A percentile compares a stretch with the other conserved stretches of the same genome.
These are phyloP conservation scores for Erythrobasidium hasegawianum DNA, from an alignment of 1,284 basidiomycete species.

Conservation along the genomic window DNA sequence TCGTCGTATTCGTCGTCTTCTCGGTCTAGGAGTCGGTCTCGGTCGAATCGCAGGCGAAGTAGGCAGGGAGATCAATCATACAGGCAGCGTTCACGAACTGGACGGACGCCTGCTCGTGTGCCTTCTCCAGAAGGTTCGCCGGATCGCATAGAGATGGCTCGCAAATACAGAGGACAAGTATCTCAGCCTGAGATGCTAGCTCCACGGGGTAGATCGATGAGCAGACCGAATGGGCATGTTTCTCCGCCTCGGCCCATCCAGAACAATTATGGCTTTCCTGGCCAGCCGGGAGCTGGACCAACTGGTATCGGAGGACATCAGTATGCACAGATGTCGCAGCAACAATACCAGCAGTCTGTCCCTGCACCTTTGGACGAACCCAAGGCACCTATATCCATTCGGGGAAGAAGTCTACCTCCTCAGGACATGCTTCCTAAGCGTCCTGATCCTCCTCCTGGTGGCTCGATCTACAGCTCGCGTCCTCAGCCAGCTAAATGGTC, in stretches of 20 bases:
- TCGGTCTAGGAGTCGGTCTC: not conserved
- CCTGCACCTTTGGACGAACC: not conserved
- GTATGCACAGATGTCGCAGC: no score
- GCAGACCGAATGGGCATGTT: not conserved
- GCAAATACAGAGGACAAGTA: constrained; percentile 4
- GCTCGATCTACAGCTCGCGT: not conserved
- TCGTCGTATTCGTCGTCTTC: not conserved
- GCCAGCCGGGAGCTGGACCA: not conserved
- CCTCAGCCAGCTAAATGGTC: not conserved
- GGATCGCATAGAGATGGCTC: not conserved
- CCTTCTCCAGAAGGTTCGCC: not conserved
- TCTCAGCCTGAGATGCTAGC: constrained; percentile 1
- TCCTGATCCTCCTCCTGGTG: not conserved
- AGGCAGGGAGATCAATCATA: not conserved
- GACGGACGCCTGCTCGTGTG: not conserved
- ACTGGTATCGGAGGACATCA: no score
- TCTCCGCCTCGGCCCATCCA: constrained; percentile 21
- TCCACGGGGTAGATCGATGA: not conserved
- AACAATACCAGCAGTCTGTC: no score
- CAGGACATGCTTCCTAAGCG: not conserved
- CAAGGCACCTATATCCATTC: not conserved
- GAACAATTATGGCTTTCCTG: constrained; percentile 20
- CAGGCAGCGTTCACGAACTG: not conserved
- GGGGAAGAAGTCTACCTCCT: not conserved
- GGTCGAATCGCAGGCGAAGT: not conserved